These are phyloP conservation scores for Cercospora sojina DNA, from an alignment of 2,329 filamentous ascomycete species.

Conservation along the genomic window DNA sequence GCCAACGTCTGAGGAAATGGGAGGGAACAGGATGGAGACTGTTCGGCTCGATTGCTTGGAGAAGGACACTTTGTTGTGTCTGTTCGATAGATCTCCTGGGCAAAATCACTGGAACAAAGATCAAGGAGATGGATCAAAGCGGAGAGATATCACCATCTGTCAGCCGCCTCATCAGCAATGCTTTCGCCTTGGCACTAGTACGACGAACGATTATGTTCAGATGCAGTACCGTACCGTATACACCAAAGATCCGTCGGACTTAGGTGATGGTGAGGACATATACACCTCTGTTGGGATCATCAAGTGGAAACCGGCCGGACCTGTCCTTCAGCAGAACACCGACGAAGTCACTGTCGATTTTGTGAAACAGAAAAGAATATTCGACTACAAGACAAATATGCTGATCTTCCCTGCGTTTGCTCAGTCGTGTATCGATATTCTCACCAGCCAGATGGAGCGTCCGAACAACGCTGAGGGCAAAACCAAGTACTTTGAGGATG, in stretches of 20 bases:
- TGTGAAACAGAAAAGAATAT: neutral
- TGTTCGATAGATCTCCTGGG: neutral
- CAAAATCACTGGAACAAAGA: conserved; percentile 5
- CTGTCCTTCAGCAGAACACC: neutral
- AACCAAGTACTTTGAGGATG: conserved; percentile 10
- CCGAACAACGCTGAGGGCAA: neutral
- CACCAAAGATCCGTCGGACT: neutral
- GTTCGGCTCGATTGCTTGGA: neutral
- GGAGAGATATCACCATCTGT: conserved; percentile 8
- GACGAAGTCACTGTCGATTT: neutral
- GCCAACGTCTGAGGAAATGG: neutral
- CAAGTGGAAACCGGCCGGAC: conserved; percentile 1
- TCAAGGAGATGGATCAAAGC: conserved; percentile 9
- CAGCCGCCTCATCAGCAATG: conserved; percentile 15
- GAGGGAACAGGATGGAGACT: neutral
- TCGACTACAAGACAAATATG: conserved; percentile 11
- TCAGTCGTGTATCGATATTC: conserved; percentile 3
- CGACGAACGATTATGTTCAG: conserved; percentile 4
- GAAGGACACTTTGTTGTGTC: neutral
- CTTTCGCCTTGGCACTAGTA: conserved; percentile 4
- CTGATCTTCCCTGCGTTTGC: conserved; percentile 9
- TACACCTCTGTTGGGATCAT: neutral
- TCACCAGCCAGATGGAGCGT: conserved; percentile 7
- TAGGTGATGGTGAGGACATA: neutral
- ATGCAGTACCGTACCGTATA: conserved; percentile 3